Conservation (phyloP, 2,329 filamentous ascomycete genomes). For the Apiospora arundinis region DNA sequence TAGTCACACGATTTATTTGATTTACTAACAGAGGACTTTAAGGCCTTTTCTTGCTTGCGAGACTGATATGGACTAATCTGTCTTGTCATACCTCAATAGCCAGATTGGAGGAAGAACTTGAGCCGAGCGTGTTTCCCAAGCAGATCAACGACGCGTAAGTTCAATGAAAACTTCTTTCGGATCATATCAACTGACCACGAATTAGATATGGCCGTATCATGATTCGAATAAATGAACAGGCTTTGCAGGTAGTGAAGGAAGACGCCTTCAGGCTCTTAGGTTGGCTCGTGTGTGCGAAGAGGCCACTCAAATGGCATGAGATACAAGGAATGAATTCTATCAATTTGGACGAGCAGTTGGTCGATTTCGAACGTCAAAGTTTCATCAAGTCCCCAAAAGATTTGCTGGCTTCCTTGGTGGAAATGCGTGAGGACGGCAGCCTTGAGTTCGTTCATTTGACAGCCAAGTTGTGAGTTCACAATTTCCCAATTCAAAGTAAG, state of each 20-base stretch:
- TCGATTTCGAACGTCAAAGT: slow-evolving; percentile 38
- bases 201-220: not conserved
- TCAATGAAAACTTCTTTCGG: not conserved
- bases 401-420: slow-evolving; percentile 44
- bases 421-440: slow-evolving; percentile 34
- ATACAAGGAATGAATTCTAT: slow-evolving; percentile 47
- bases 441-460: slow-evolving; percentile 46
- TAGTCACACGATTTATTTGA: no score
- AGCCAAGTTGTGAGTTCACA: slow-evolving; percentile 32
- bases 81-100: slow-evolving; percentile 22
- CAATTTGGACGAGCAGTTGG: slow-evolving; percentile 33
- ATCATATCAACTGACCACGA: not conserved
- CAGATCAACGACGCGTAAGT: slow-evolving; percentile 31
- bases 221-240: not conserved
- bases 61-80: slow-evolving; percentile 26
- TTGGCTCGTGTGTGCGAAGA: slow-evolving; percentile 47
- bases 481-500: not conserved
- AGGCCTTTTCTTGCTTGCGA: slow-evolving; percentile 29
- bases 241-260: slow-evolving; percentile 21
- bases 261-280: slow-evolving; percentile 39
- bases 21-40: not conserved
- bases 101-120: slow-evolving; percentile 30
- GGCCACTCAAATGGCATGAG: slow-evolving; percentile 48
- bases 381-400: slow-evolving; percentile 40
- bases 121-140: slow-evolving; percentile 26